Conservation (phyloP, 192 early-diverging fungal species). For the Mortierella antarctica region DNA sequence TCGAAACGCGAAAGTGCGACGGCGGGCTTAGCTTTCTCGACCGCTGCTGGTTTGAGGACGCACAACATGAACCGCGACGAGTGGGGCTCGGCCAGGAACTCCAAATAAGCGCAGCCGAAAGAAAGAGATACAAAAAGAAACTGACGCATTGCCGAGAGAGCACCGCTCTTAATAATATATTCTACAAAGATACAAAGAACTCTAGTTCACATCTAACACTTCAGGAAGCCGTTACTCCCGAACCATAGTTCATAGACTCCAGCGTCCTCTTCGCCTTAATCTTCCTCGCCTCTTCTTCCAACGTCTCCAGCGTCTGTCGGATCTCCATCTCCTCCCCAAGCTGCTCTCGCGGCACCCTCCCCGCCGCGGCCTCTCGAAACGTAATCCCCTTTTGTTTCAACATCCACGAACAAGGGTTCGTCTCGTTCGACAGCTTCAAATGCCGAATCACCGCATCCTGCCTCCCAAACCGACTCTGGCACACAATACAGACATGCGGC, state of each 20-base stretch:
- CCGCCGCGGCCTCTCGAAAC: constrained; percentile 22
- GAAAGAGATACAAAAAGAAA: no score
- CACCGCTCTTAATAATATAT: no score
- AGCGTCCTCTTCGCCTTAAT: not conserved
- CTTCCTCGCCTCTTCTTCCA: constrained; percentile 28
- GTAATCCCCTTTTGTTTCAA: constrained; percentile 11
- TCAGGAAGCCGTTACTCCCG: no score
- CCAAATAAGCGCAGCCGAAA: no score
- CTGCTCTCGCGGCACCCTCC: not conserved
- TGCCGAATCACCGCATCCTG: constrained; percentile 52
- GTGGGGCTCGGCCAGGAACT: no score
- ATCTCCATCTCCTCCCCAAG: constrained; percentile 28
- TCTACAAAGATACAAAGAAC: no score
- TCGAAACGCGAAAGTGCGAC: no score
- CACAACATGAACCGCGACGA: no score
- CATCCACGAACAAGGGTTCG: constrained; percentile 40
- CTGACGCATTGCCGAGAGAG: no score
- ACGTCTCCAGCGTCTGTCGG: constrained; percentile 11
- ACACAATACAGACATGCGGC: constrained; percentile 74
- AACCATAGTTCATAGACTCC: constrained; percentile 14
- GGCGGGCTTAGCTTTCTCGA: no score
- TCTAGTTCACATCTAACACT: no score
- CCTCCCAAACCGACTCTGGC: constrained; percentile 73
- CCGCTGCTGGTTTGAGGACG: no score
- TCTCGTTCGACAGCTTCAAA: constrained; percentile 36